Base-by-base conservation (phyloP, 208 protist species). In the Trypanosoma lewisi region DNA sequence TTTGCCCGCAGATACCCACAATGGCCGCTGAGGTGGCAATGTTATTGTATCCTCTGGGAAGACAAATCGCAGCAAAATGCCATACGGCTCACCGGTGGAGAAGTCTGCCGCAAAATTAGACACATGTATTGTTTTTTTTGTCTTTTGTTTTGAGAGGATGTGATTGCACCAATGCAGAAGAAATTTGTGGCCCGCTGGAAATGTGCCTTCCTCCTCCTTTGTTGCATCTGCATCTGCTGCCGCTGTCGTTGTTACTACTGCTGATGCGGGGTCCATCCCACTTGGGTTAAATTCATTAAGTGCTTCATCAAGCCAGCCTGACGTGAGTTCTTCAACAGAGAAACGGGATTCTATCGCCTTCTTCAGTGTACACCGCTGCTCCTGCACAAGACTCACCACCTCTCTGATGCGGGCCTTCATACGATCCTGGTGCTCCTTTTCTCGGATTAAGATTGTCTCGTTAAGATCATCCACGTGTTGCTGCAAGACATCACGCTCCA, bases 131-230 rank as follows among this genome's bases (percentile, higher is more conserved):
- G 53, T 42, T 12, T 39, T 48, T 28, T 63, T 58, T 1, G 30
- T 58, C 16, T 25, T 42, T 19, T 61, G 63, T 4, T 44, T 33
- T 7, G 30, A 27, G 21, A 88, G 70, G 27, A 91, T 66, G 30
- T 55, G 53, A 57, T 94, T 85, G 37, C 72, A 87, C 88, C 88
- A 94, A 8, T 66, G 70, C 41, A 82, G 75, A 37, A 94, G 73
- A 47, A 70, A 37, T 30, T 41, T 23, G 53, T 75, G 52, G 28
- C 70, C 70, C 4, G 36, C 19, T 33, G 42, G 33, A 1, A 41
- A 58, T 3, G 41, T 19, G 41, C 33, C 30, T 23, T 33, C 34
- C 11, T 21, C 39, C 19, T 23, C 33, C 37, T n/a, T n/a, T n/a
- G n/a, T n/a, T n/a, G n/a, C n/a, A n/a, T n/a, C n/a, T n/a, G n/a